phyloP scores from a whole-genome alignment of 129 eudicot species.

The Logfia minima region DNA sequence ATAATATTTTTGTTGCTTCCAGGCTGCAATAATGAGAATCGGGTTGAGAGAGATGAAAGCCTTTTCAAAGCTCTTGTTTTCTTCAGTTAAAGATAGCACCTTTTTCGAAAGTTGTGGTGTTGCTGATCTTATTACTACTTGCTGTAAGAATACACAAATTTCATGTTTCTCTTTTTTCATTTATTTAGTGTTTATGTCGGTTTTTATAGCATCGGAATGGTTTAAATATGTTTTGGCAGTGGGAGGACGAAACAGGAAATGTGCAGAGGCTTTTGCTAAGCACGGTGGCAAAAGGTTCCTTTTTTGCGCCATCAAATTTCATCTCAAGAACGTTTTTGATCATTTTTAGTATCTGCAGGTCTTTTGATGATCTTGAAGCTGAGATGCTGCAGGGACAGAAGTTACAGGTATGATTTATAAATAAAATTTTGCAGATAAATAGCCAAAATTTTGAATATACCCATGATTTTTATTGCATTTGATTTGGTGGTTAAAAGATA shows the following conservation, averaged over 20 bases:
- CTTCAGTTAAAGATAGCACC: constrained; percentile 86
- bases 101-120: constrained; percentile 99
- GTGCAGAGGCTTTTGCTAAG: constrained; percentile 96
- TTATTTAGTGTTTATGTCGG: neutral
- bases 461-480: neutral
- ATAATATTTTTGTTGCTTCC: constrained; percentile 23
- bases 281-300: constrained; percentile 84
- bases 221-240: constrained; percentile 44
- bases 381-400: constrained; percentile 99
- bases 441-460: neutral
- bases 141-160: constrained; percentile 56
- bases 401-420: constrained; percentile 63
- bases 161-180: neutral
- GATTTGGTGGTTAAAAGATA: neutral
- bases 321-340: constrained; percentile 8
- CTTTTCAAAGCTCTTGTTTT: constrained; percentile 85
- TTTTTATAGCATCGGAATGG: neutral
- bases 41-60: constrained; percentile 98
- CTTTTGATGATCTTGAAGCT: constrained; percentile 98
- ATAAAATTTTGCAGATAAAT: neutral
- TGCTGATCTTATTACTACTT: constrained; percentile 96
- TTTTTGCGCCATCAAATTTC: neutral
- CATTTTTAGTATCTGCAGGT: constrained; percentile 42
- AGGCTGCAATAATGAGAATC: constrained; percentile 99
- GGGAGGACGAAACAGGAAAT: constrained; percentile 97